phyloP scores from a whole-genome alignment of 2,329 filamentous ascomycete genomes.

The Mycosphaerella arachidis region DNA sequence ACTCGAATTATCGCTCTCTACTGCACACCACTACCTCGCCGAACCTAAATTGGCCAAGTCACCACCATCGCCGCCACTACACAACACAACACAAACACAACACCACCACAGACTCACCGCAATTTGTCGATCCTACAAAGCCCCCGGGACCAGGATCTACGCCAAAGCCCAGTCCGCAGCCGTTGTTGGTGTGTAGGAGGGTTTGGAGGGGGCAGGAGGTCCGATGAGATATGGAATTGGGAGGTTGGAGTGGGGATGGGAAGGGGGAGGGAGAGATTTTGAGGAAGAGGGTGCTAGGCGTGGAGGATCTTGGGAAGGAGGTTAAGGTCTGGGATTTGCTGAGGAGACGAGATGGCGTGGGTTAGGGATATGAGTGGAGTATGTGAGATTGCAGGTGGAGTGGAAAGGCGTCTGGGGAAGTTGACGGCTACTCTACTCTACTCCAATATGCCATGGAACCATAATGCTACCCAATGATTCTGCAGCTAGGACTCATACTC shows the following conservation, averaged over 20 bases:
- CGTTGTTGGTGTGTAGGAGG: neutral
- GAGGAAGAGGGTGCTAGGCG: neutral
- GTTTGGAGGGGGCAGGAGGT: neutral
- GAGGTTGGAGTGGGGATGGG: neutral
- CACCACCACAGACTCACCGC: too few relatives aligned
- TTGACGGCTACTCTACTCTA: too few relatives aligned
- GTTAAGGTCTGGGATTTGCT: neutral
- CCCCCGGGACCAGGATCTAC: too few relatives aligned
- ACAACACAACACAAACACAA: too few relatives aligned
- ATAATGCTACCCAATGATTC: neutral
- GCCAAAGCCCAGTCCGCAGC: neutral
- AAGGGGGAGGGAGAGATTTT: neutral
- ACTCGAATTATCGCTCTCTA: neutral
- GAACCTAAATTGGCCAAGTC: too few relatives aligned
- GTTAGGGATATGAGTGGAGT: too few relatives aligned
- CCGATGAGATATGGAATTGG: too few relatives aligned
- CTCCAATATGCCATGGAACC: neutral
- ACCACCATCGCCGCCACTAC: too few relatives aligned
- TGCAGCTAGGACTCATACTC: neutral
- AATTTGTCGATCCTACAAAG: too few relatives aligned
- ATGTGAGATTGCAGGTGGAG: too few relatives aligned
- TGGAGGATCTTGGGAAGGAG: neutral
- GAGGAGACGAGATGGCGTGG: neutral
- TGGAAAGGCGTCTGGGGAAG: too few relatives aligned
- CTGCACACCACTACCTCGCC: too few relatives aligned